Conservation (phyloP, 2,329 filamentous ascomycete species). For the Fusarium sp. region DNA sequence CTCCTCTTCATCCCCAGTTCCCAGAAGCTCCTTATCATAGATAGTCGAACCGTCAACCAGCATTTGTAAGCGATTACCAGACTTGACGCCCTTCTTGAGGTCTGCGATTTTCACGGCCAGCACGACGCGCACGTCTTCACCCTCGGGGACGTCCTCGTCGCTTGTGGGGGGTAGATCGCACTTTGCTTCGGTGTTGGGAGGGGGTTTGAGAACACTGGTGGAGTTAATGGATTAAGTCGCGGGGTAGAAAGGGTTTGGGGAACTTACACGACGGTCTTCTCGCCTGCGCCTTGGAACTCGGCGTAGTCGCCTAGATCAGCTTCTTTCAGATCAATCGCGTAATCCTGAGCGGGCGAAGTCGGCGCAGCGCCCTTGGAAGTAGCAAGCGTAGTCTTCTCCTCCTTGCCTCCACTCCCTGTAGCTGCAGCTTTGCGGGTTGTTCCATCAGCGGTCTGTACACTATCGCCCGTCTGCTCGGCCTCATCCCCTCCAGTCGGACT, state of each 20-base stretch:
- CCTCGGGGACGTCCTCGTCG: background rate
- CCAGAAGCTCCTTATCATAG: conserved; percentile 5
- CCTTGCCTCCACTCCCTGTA: background rate
- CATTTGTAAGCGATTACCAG: conserved; percentile 1
- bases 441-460: background rate
- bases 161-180: background rate
- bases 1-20: background rate
- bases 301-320: background rate
- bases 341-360: background rate
- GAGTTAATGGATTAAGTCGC: background rate
- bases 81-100: background rate
- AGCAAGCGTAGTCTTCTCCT: background rate
- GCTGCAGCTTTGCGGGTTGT: background rate
- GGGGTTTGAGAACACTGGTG: background rate
- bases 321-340: background rate
- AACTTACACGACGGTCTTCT: background rate
- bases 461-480: background rate
- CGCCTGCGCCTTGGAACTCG: background rate
- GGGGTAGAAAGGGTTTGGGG: accelerated
- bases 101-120: background rate
- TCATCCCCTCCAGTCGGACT: background rate
- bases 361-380: background rate
- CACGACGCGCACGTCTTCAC: background rate
- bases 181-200: conserved; percentile 1
- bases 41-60: background rate